A percentile compares a stretch with the other conserved stretches of the same genome.
These are phyloP conservation scores for Wickerhamiella azymoides DNA, from an alignment of 805 yeast species.

Conservation along the genomic window DNA sequence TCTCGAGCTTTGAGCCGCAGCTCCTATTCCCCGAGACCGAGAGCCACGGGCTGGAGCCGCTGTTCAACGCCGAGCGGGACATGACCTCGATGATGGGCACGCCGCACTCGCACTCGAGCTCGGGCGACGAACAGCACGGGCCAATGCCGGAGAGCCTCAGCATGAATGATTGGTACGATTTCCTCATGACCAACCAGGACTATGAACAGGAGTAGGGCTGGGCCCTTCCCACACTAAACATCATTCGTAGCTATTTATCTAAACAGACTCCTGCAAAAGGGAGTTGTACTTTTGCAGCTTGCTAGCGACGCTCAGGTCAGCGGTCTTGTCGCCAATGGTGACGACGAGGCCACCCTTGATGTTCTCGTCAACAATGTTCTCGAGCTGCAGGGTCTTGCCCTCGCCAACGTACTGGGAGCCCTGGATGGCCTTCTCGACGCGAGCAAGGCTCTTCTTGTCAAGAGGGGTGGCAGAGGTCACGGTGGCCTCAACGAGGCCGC, in stretches of 20 bases:
- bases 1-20: constrained; percentile 42
- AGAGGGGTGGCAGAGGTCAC: constrained; percentile 76
- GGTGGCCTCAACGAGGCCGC: constrained; percentile 84
- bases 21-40: constrained; percentile 36
- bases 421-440: constrained; percentile 64
- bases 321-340: constrained; percentile 93
- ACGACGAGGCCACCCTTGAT: constrained; percentile 92
- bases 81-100: constrained; percentile 1
- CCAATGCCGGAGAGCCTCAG: constrained; percentile 25
- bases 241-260: constrained; percentile 21
- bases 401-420: constrained; percentile 70
- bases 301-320: constrained; percentile 75
- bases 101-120: neutral
- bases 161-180: constrained; percentile 30
- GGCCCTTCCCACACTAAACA: neutral
- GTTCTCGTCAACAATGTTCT: constrained; percentile 74
- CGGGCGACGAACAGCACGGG: constrained; percentile 11
- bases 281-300: constrained; percentile 83
- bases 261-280: constrained; percentile 73
- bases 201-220: neutral
- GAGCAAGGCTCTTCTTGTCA: constrained; percentile 64
- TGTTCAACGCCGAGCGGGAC: constrained; percentile 9
- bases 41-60: constrained; percentile 8
- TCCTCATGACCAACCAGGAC: constrained; percentile 18
- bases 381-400: constrained; percentile 72